Evolutionary conservation across 768 basidiomycete species (phyloP).

Genomic region (Boletus sp.): DNA sequence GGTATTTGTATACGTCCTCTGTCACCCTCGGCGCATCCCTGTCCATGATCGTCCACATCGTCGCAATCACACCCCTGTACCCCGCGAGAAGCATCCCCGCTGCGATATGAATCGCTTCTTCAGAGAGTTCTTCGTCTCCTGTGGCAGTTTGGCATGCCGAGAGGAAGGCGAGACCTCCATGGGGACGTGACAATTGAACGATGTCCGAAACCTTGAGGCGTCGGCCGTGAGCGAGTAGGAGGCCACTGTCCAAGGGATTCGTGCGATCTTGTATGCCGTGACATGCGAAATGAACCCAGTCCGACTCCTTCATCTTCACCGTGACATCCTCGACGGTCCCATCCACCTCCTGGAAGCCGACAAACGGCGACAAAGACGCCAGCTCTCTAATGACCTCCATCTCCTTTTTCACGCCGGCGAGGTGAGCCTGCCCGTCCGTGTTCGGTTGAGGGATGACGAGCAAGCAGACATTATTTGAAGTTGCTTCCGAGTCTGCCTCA

Average conservation of each 20-base stretch:
- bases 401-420: slow-evolving; percentile 6
- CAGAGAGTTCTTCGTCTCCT: neutral
- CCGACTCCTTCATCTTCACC: neutral
- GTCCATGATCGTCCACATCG: neutral
- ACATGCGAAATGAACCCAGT: neutral
- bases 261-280: slow-evolving; percentile 9
- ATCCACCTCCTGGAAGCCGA: neutral
- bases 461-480: neutral
- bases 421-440: slow-evolving; percentile 5
- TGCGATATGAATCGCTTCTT: neutral
- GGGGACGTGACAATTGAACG: slow-evolving; percentile 1
- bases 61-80: too few relatives aligned
- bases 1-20: neutral
- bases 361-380: neutral
- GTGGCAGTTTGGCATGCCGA: neutral
- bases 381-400: slow-evolving; percentile 20
- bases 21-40: neutral
- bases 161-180: slow-evolving; percentile 28
- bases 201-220: neutral
- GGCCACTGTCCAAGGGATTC: slow-evolving; percentile 21
- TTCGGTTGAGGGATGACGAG: slow-evolving; percentile 14
- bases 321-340: neutral
- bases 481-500: neutral
- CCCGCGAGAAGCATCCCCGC: neutral
- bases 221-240: slow-evolving; percentile 9